Evolutionary conservation across 208 protist genomes (phyloP).

Genomic region (Porcisia hertigi): DNA sequence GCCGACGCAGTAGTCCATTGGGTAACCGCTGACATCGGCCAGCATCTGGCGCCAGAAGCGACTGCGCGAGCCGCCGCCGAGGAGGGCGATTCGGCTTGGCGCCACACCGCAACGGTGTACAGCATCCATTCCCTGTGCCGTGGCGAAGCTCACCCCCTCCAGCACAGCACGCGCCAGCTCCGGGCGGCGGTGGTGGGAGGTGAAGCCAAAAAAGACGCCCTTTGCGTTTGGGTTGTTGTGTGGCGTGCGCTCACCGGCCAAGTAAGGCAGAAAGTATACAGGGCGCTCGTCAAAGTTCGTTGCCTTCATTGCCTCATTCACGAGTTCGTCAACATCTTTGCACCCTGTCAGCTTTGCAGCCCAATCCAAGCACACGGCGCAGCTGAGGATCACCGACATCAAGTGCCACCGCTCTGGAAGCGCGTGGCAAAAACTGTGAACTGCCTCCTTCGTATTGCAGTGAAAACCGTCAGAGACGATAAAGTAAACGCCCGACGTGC

Average conservation of each 20-base stretch:
- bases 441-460: slow-evolving; percentile 74
- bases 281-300: slow-evolving; percentile 53
- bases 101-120: slow-evolving; percentile 68
- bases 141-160: slow-evolving; percentile 77
- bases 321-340: slow-evolving; percentile 55
- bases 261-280: slow-evolving; percentile 73
- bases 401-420: slow-evolving; percentile 73
- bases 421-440: slow-evolving; percentile 84
- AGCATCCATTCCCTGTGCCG: slow-evolving; percentile 75
- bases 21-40: slow-evolving; percentile 59
- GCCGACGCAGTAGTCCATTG: slow-evolving; percentile 71
- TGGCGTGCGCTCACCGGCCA: slow-evolving; percentile 71
- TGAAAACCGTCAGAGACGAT: slow-evolving; percentile 77
- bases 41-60: slow-evolving; percentile 83
- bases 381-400: slow-evolving; percentile 85
- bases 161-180: slow-evolving; percentile 66
- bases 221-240: slow-evolving; percentile 82
- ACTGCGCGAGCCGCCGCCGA: slow-evolving; percentile 68
- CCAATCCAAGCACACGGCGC: slow-evolving; percentile 78
- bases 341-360: slow-evolving; percentile 68
- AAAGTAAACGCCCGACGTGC: slow-evolving; percentile 86
- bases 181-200: slow-evolving; percentile 52
- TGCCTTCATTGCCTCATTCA: slow-evolving; percentile 53
- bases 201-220: slow-evolving; percentile 81
- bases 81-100: slow-evolving; percentile 62